phyloP scores from a whole-genome alignment of 225 moss, liverwort and hornwort genomes.

The Rhytidiadelphus loreus region DNA sequence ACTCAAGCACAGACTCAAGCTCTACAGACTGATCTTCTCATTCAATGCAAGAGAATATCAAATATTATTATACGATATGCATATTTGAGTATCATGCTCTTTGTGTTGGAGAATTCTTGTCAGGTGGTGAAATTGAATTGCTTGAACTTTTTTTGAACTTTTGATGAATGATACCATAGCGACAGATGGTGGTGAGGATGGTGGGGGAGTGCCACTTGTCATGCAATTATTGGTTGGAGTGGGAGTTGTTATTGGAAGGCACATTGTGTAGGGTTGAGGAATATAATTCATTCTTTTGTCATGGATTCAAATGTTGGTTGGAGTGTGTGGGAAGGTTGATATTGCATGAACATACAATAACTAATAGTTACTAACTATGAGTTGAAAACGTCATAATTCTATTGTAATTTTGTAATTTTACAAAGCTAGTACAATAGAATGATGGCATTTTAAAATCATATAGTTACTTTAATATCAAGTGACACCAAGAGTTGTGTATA shows the following conservation, averaged over 20 bases:
- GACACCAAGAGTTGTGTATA: neutral
- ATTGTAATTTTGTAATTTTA: neutral
- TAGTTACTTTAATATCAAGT: neutral
- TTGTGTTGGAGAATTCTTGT: too few relatives aligned
- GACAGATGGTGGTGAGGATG: too few relatives aligned
- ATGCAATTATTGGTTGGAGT: neutral
- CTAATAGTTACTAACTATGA: neutral
- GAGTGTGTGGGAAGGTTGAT: neutral
- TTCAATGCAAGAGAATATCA: too few relatives aligned
- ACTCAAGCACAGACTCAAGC: too few relatives aligned
- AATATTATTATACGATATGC: too few relatives aligned
- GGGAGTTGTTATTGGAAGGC: too few relatives aligned
- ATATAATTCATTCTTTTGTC: neutral
- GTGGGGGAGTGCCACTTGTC: too few relatives aligned
- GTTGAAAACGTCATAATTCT: neutral
- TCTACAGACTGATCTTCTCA: too few relatives aligned
- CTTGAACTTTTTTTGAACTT: too few relatives aligned
- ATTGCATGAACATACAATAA: neutral
- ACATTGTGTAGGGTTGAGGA: neutral
- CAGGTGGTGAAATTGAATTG: too few relatives aligned
- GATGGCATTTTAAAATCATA: neutral
- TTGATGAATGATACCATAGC: too few relatives aligned
- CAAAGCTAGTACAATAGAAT: neutral
- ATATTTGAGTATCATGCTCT: neutral
- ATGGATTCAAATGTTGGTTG: neutral